Evolutionary conservation across 441 rosid genomes (phyloP).

Genomic region (Bocquillonia castaneifolia): DNA sequence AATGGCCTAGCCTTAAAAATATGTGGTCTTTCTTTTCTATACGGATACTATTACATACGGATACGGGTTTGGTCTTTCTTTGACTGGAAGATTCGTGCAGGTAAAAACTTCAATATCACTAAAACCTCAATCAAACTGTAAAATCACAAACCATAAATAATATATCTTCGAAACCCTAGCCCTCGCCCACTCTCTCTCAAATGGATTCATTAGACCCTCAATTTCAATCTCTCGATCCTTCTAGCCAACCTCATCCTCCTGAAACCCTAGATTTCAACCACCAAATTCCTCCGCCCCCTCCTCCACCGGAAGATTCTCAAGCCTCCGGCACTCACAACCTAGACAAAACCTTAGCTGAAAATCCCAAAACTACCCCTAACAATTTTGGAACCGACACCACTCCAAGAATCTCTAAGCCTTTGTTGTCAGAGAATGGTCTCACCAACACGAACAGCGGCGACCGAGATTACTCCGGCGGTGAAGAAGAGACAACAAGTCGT

Average conservation of each 20-base stretch:
- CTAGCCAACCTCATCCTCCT: conserved; percentile 12
- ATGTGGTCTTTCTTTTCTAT: too few species aligned
- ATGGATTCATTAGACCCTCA: conserved; percentile 15
- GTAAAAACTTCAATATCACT: too few species aligned
- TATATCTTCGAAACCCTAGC: too few species aligned
- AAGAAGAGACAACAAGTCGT: conserved; percentile 78
- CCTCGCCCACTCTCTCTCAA: too few species aligned
- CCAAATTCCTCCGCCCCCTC: conserved; percentile 26
- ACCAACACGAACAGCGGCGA: conserved; percentile 62
- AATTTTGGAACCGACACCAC: conserved; percentile 21
- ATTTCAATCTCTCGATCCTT: conserved; percentile 16
- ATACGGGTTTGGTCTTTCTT: too few species aligned
- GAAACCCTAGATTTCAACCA: conserved; percentile 28
- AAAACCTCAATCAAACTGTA: too few species aligned
- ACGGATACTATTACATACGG: too few species aligned
- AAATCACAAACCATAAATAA: too few species aligned
- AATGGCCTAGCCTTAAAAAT: too few species aligned
- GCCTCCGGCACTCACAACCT: conserved; percentile 24
- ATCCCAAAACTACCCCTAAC: conserved; percentile 14
- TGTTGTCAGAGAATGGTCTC: conserved; percentile 58
- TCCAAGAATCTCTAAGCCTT: conserved; percentile 27
- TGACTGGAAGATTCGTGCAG: too few species aligned
- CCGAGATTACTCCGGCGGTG: conserved; percentile 75
- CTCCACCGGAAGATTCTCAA: conserved; percentile 22
- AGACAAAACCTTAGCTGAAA: conserved; percentile 3